A percentile compares a stretch with the other conserved stretches of the same genome.
Evolutionary conservation across 176 grass and related monocot genomes (phyloP).

Genomic region (Elymus sibiricus): DNA sequence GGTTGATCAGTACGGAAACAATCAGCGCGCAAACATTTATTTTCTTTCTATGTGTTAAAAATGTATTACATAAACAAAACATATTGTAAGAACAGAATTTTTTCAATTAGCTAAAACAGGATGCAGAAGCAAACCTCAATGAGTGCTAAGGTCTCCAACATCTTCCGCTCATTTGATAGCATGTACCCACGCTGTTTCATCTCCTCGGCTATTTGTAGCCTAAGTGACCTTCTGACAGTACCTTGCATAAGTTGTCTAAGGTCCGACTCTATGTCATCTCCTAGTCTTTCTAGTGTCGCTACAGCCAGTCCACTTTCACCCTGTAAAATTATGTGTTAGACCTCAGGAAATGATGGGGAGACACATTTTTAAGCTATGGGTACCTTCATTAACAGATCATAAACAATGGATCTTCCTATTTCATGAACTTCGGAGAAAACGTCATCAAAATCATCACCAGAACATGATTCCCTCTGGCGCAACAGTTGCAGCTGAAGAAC

Average conservation of each 20-base stretch:
- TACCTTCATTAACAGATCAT: constrained; percentile 96
- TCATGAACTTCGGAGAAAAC: constrained; percentile 83
- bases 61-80: neutral
- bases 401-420: constrained; percentile 80
- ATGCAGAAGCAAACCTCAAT: constrained; percentile 75
- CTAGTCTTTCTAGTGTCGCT: constrained; percentile 77
- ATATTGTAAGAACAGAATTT: constrained; percentile 1
- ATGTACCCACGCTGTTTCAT: constrained; percentile 75
- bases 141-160: constrained; percentile 68
- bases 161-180: constrained; percentile 66
- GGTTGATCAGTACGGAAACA: constrained; percentile 32
- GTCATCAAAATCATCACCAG: constrained; percentile 52
- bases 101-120: constrained; percentile 25
- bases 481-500: constrained; percentile 93
- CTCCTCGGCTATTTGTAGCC: constrained; percentile 66
- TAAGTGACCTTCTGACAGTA: constrained; percentile 85
- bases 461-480: constrained; percentile 52
- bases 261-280: constrained; percentile 77
- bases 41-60: neutral
- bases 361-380: constrained; percentile 17
- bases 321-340: constrained; percentile 51
- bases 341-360: constrained; percentile 4
- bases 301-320: constrained; percentile 81
- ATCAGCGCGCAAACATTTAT: neutral
- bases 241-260: constrained; percentile 89